phyloP scores from a whole-genome alignment of 305 asterid genomes.

The Fraxinus nigra region DNA sequence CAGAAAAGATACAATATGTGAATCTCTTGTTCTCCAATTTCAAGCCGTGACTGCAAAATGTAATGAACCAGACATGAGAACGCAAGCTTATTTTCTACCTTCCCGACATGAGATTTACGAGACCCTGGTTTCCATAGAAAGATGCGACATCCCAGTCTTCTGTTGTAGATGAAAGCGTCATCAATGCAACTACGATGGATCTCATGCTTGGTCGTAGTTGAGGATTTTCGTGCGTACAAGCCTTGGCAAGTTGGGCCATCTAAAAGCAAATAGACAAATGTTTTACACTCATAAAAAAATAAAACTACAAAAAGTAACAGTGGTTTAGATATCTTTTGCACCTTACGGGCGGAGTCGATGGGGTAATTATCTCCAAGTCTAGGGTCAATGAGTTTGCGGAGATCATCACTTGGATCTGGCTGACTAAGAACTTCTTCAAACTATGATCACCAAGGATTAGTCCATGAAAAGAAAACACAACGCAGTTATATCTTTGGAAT shows the following conservation, averaged over 20 bases:
- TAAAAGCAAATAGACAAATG: conserved; percentile 21
- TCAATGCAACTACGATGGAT: conserved; percentile 79
- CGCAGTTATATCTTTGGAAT: background rate
- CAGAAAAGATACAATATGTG: background rate
- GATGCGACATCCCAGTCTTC: conserved; percentile 90
- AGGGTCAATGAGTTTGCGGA: conserved; percentile 62
- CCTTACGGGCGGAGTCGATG: conserved; percentile 73
- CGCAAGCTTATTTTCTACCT: conserved; percentile 39
- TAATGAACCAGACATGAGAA: background rate
- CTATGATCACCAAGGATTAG: conserved; percentile 33
- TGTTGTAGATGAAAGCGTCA: conserved; percentile 83
- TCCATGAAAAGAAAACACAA: background rate
- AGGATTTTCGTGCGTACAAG: conserved; percentile 84
- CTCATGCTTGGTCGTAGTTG: conserved; percentile 83
- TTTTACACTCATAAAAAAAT: background rate
- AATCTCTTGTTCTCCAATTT: background rate
- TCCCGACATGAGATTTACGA: conserved; percentile 70
- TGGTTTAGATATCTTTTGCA: conserved; percentile 15
- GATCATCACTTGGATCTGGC: conserved; percentile 51
- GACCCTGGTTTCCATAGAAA: conserved; percentile 70
- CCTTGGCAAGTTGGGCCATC: conserved; percentile 83
- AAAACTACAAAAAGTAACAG: background rate
- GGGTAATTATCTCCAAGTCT: conserved; percentile 73
- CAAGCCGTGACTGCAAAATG: background rate
- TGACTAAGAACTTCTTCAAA: conserved; percentile 75